Base-by-base conservation (phyloP, 75 land plant species). In the Cryptomeria japonica region DNA sequence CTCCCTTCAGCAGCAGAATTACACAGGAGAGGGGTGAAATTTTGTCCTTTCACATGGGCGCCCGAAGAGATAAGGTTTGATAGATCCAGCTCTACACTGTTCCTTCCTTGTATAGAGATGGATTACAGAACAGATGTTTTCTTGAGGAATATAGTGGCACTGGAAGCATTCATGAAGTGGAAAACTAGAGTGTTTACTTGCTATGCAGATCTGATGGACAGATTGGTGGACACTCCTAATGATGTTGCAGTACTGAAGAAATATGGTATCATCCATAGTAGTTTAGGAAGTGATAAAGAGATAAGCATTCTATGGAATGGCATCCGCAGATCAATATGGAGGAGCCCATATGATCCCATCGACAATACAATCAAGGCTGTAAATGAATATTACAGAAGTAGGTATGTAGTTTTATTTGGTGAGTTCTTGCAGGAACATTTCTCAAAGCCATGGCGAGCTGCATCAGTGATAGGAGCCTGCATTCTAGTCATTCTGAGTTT, bases 401-500 rank as follows among this genome's bases (percentile, higher is more conserved):
- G 75, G 32, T 70, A 70, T 70, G 32, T 31, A 70, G 32, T 70
- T 70, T 28, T 70, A 31, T 28, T 70, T 0, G 75, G 75, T 31
- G 75, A 70, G 11, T 70, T 70, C n/a, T 28, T 70, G 8, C 75
- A 70, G 32, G 75, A 70, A 70, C 75, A 70, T 31, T 70, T 70
- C 75, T 70, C 75, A 70, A 70, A 70, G 32, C 75, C 75, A 70
- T 70, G 32, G 75, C 9, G 75, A 70, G 75, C 75, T 9, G 34
- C 75, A 70, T n/a, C 75, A 70, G 34, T 70, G 75, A 10, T 70
- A 34, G 75, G 75, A 70, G 75, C 75, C n/a, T 70, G n/a, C 75
- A 70, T 11, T 70, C 75, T 70, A 31, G 11, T 70, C 8, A 9
- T 70, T 70, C 75, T 70, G 11, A 2, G 34, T 70, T 70, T 70